Base-by-base conservation (phyloP, 768 basidiomycete species). In the Lentinula sp. region DNA sequence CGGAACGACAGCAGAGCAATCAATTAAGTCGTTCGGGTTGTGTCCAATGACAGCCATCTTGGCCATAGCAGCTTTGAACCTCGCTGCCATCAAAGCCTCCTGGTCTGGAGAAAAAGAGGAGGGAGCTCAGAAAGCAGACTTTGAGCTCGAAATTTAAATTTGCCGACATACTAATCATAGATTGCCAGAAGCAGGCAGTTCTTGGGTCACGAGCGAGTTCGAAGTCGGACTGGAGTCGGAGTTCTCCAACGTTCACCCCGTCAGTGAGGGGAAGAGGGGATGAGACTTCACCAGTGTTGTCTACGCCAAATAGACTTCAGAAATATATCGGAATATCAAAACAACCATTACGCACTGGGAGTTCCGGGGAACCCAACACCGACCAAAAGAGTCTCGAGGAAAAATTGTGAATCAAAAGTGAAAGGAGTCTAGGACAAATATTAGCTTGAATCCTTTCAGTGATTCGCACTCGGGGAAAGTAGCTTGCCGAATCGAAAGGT, bases 161-260 rank as follows among this genome's bases (percentile, higher is more conserved):
- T 12, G 16, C 23, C 12, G 16, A 55, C 65, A 60, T 57, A 71
- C 71, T 59, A 39, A 77, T 68, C 65, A 73, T 71, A 3, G 70
- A 68, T 62, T 79, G 77, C 77, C 77, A 79, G 57, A 68, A 61
- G 66, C 77, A 78, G 13, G 77, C 75, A 18, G 77, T 78, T 37
- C 70, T 60, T 2, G 61, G 32, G 54, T 73, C 68, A 13, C 70
- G 69, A 20, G 71, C 69, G 16, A 73, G 33, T 3, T 51, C 60
- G 32, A 59, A 59, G 59, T 74, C 73, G 6, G 72, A 72, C 51
- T 72, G 70, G 12, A 74, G 64, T 35, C 72, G 71, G 53, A 73
- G 65, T 57, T 74, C 72, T 3, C 72, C 70, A 7, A 61, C 63
- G 10, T 59, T 39, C 13, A 49, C 42, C 4, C 35, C 48, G 43